Conservation (phyloP, 1,284 basidiomycete species). For the Melampsora medusae region DNA sequence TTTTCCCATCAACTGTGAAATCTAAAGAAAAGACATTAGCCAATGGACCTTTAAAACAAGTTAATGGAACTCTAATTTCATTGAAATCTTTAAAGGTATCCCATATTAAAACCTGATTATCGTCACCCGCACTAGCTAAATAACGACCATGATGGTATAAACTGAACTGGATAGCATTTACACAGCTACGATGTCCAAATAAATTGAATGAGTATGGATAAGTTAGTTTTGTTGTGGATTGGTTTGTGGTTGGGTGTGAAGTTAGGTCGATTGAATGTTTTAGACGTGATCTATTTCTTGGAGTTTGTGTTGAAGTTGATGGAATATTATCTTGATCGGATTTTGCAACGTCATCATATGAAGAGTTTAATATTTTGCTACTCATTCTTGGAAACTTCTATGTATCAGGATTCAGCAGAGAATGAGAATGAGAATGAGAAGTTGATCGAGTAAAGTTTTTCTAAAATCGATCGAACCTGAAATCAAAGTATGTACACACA, state of each 20-base stretch:
- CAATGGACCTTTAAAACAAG: slow-evolving; percentile 12
- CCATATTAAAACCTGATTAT: slow-evolving; percentile 31
- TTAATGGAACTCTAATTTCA: slow-evolving; percentile 10
- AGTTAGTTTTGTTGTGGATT: neutral
- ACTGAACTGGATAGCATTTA: slow-evolving; percentile 28
- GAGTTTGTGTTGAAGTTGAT: neutral
- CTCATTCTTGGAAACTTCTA: too few relatives aligned
- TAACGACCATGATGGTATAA: slow-evolving; percentile 10
- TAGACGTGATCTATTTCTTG: neutral
- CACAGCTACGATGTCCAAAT: slow-evolving; percentile 16
- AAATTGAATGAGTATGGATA: slow-evolving; percentile 36
- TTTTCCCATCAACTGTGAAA: slow-evolving; percentile 19
- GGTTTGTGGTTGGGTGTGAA: neutral
- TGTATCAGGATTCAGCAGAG: too few relatives aligned
- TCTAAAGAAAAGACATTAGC: slow-evolving; percentile 37
- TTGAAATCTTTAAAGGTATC: slow-evolving; percentile 21
- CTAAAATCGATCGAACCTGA: too few relatives aligned
- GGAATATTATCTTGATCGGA: too few relatives aligned
- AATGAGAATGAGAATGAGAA: too few relatives aligned
- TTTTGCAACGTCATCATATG: too few relatives aligned
- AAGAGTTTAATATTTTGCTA: too few relatives aligned
- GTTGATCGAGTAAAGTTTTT: too few relatives aligned
- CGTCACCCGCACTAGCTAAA: slow-evolving; percentile 22
- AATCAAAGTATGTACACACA: too few relatives aligned
- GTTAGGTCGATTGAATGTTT: neutral